Evolutionary conservation across 2,329 filamentous ascomycete genomes (phyloP).

Genomic region (Xylariales sp.): DNA sequence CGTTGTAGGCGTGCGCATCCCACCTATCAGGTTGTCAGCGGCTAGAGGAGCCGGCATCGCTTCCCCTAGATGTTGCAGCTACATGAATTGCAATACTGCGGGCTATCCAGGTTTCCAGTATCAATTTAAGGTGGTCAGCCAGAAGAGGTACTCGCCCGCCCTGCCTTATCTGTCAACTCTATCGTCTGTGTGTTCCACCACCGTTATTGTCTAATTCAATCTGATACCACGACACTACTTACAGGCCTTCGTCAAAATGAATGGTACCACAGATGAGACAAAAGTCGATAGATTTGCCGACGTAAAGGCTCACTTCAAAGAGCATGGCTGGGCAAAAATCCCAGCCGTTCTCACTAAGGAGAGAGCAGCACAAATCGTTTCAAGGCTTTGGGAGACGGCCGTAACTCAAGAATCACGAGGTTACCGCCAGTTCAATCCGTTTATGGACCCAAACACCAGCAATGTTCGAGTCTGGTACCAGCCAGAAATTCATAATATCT

Average conservation of each 20-base stretch:
- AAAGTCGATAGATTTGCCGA: slow-evolving; percentile 8
- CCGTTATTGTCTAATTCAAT: background rate
- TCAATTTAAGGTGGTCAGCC: background rate
- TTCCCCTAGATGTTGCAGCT: background rate
- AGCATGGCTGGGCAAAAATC: slow-evolving; percentile 23
- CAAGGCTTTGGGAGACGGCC: slow-evolving; percentile 13
- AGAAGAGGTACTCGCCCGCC: too few relatives aligned
- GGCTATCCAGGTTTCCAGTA: background rate
- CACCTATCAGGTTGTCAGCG: background rate
- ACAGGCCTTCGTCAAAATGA: slow-evolving; percentile 5
- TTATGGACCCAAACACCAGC: slow-evolving; percentile 21
- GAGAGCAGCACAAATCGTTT: background rate
- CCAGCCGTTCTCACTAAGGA: slow-evolving; percentile 22
- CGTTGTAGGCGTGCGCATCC: background rate
- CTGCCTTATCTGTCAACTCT: background rate
- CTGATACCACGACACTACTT: background rate
- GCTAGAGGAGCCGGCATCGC: background rate
- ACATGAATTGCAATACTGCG: background rate
- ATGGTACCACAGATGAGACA: background rate
- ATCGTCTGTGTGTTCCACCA: too few relatives aligned
- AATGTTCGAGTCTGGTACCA: slow-evolving; percentile 26
- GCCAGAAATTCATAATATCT: slow-evolving; percentile 19
- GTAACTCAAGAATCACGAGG: slow-evolving; percentile 17
- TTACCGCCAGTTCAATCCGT: slow-evolving; percentile 16
- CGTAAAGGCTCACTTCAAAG: slow-evolving; percentile 14